A percentile compares a stretch with the other conserved stretches of the same genome.
These are phyloP conservation scores for Alternaria alternata DNA, from an alignment of 2,329 filamentous ascomycete species.

Conservation along the genomic window DNA sequence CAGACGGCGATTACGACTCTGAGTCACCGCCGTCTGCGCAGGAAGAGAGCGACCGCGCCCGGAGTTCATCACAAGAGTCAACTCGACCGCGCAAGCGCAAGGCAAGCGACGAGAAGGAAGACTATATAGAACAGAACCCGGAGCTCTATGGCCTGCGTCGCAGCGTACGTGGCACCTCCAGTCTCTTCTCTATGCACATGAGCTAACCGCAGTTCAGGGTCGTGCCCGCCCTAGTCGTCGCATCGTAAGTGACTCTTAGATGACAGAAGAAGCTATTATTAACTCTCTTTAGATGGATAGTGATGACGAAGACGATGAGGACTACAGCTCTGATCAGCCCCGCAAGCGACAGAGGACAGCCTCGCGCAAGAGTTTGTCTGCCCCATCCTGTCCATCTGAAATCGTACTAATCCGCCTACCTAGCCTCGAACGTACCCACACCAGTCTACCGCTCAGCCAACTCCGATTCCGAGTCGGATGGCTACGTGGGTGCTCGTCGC, in stretches of 20 bases:
- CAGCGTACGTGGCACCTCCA: constrained; percentile 71
- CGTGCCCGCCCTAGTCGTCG: constrained; percentile 69
- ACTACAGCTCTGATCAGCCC: constrained; percentile 67
- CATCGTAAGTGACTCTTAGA: constrained; percentile 58
- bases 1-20: constrained; percentile 77
- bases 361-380: constrained; percentile 67
- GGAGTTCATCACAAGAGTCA: constrained; percentile 75
- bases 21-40: constrained; percentile 60
- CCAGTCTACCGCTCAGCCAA: constrained; percentile 65
- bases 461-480: constrained; percentile 68
- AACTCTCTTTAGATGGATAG: constrained; percentile 62
- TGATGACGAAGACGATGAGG: constrained; percentile 70
- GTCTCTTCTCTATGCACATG: constrained; percentile 12
- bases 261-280: constrained; percentile 24
- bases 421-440: constrained; percentile 61
- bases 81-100: constrained; percentile 73
- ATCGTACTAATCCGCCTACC: constrained; percentile 58
- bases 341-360: constrained; percentile 72
- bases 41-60: constrained; percentile 60
- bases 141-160: constrained; percentile 93
- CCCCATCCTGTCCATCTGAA: constrained; percentile 19
- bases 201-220: constrained; percentile 56
- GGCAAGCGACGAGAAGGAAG: constrained; percentile 72
- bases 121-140: constrained; percentile 89
- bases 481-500: constrained; percentile 79